Percentiles rank a stretch among this genome's conserved stretches.
These are phyloP conservation scores for Candida yuanshanica DNA, from an alignment of 805 yeast genomes.

Conservation along the genomic window DNA sequence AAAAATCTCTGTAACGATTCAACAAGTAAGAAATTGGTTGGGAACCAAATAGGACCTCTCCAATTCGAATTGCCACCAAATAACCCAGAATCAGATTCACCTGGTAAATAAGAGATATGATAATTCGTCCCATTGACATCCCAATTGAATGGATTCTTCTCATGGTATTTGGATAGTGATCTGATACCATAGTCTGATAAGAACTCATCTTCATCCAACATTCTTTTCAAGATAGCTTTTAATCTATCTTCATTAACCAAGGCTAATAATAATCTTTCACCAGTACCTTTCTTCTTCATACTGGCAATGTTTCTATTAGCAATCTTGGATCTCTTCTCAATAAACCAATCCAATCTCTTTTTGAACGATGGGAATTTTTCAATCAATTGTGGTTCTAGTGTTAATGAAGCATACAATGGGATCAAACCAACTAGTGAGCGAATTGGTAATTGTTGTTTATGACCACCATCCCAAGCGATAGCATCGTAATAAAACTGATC, in stretches of 20 bases:
- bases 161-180: slow-evolving; percentile 82
- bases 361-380: slow-evolving; percentile 77
- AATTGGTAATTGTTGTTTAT: slow-evolving; percentile 69
- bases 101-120: slow-evolving; percentile 71
- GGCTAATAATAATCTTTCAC: slow-evolving; percentile 74
- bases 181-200: slow-evolving; percentile 81
- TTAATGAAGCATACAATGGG: slow-evolving; percentile 84
- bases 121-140: slow-evolving; percentile 71
- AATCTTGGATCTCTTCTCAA: slow-evolving; percentile 59
- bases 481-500: slow-evolving; percentile 90
- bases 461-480: slow-evolving; percentile 71
- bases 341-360: slow-evolving; percentile 79
- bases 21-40: slow-evolving; percentile 77
- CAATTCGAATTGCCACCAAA: slow-evolving; percentile 96
- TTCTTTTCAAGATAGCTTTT: slow-evolving; percentile 63
- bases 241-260: slow-evolving; percentile 78
- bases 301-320: slow-evolving; percentile 83
- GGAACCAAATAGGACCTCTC: slow-evolving; percentile 98
- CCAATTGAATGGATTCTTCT: slow-evolving; percentile 79
- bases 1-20: slow-evolving; percentile 85
- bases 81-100: slow-evolving; percentile 87
- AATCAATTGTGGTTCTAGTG: slow-evolving; percentile 79
- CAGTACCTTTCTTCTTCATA: slow-evolving; percentile 69
- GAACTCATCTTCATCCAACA: slow-evolving; percentile 85
- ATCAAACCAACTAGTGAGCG: slow-evolving; percentile 88